Percentiles rank a stretch among this genome's conserved stretches.
Evolutionary conservation across 192 early-diverging fungal species (phyloP).

Genomic region (Linnemannia exigua): DNA sequence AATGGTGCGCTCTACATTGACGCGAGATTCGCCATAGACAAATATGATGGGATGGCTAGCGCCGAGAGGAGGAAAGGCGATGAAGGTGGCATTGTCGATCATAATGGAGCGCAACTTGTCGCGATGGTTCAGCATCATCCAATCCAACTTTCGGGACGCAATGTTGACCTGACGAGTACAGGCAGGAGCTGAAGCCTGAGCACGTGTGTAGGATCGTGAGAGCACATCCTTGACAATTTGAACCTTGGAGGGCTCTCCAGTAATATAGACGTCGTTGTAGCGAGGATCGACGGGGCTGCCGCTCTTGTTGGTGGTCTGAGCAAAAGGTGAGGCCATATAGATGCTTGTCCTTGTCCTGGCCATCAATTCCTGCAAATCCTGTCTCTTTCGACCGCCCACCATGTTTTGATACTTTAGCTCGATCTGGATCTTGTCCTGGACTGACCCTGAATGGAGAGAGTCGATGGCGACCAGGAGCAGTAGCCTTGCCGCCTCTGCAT

Average conservation of each 20-base stretch:
- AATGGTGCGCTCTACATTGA: conserved; percentile 77
- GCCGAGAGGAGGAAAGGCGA: conserved; percentile 74
- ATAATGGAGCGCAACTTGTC: conserved; percentile 73
- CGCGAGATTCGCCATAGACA: conserved; percentile 73
- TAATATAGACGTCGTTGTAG: conserved; percentile 62
- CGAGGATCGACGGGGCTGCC: conserved; percentile 27
- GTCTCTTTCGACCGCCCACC: conserved; percentile 76
- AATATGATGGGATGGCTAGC: conserved; percentile 60
- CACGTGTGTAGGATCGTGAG: conserved; percentile 58
- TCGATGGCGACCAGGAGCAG: conserved; percentile 42
- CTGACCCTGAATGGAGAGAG: conserved; percentile 24
- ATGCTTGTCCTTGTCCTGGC: conserved; percentile 77
- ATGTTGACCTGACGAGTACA: conserved; percentile 56
- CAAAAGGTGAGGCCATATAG: conserved; percentile 76
- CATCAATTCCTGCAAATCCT: conserved; percentile 74
- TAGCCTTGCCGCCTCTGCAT: conserved; percentile 46
- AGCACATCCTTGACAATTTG: conserved; percentile 56
- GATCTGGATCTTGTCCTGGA: conserved; percentile 43
- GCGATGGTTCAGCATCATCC: conserved; percentile 73
- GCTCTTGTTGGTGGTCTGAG: conserved; percentile 48
- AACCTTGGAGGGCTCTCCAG: conserved; percentile 61
- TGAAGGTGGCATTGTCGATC: conserved; percentile 78
- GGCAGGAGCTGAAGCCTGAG: conserved; percentile 31
- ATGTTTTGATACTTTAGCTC: conserved; percentile 74
- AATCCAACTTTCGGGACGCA: conserved; percentile 80